These are phyloP conservation scores for Phyllosticta citrichinensis DNA, from an alignment of 2,329 filamentous ascomycete genomes.

Conservation along the genomic window DNA sequence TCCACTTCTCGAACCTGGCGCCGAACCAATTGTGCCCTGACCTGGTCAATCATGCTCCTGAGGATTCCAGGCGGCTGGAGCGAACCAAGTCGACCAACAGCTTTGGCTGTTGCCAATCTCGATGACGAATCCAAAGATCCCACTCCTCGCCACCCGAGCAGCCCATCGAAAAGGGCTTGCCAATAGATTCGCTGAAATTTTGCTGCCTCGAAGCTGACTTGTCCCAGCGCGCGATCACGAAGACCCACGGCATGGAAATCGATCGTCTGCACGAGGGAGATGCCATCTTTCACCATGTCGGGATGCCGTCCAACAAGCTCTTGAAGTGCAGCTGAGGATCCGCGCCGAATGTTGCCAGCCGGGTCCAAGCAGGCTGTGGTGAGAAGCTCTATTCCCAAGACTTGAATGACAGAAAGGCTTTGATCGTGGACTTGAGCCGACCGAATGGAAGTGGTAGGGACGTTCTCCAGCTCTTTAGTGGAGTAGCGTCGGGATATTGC, in stretches of 20 bases:
- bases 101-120: conserved; percentile 58
- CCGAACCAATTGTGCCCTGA: conserved; percentile 36
- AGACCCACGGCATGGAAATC: conserved; percentile 91
- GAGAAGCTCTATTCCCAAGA: conserved; percentile 71
- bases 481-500: conserved; percentile 78
- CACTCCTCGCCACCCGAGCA: conserved; percentile 83
- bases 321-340: conserved; percentile 85
- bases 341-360: conserved; percentile 84
- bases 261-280: conserved; percentile 75
- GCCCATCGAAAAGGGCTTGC: conserved; percentile 55
- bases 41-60: conserved; percentile 28
- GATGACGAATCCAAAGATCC: conserved; percentile 66
- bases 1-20: conserved; percentile 53
- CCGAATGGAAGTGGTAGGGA: conserved; percentile 39
- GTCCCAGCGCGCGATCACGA: conserved; percentile 68
- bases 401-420: conserved; percentile 51
- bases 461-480: conserved; percentile 61
- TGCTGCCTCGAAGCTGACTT: conserved; percentile 62
- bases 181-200: conserved; percentile 56
- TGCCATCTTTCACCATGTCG: conserved; percentile 70
- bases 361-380: conserved; percentile 77
- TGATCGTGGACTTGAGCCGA: conserved; percentile 29
- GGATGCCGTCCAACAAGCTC: conserved; percentile 91
- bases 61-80: conserved; percentile 24
- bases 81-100: conserved; percentile 52